phyloP scores from a whole-genome alignment of 306 rosid species.

The Vachellia pachyceras region DNA sequence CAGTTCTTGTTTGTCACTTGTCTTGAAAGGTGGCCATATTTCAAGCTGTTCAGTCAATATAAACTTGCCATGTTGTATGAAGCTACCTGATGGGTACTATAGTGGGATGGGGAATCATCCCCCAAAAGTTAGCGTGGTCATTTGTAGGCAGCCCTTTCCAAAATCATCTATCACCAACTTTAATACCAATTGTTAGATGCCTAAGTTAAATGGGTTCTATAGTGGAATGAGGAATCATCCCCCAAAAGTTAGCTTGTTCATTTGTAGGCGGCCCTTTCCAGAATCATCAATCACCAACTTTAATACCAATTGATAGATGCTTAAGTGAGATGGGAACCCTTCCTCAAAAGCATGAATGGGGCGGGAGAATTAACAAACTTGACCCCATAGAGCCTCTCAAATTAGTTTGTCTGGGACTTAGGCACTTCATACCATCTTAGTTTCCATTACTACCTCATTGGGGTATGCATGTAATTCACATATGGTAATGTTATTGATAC shows the following conservation, averaged over 20 bases:
- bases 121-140: background rate
- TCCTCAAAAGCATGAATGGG: background rate
- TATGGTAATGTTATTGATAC: background rate
- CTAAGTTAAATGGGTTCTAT: background rate
- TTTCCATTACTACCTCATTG: background rate
- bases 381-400: background rate
- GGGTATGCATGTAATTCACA: background rate
- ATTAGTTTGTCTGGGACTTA: background rate
- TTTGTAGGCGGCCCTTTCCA: background rate
- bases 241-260: background rate
- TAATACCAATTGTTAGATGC: no score
- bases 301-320: background rate
- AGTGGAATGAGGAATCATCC: background rate
- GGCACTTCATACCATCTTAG: background rate
- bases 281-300: background rate
- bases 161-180: background rate
- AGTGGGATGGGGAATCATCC: background rate
- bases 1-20: slow-evolving; percentile 7
- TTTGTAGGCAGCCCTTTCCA: background rate
- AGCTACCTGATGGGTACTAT: background rate
- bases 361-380: background rate
- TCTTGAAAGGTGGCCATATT: slow-evolving; percentile 6
- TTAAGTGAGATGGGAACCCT: background rate
- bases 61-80: slow-evolving; percentile 12
- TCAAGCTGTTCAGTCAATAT: slow-evolving; percentile 5